These are phyloP conservation scores for Rosa rugosa DNA, from an alignment of 306 rosid species.

Conservation along the genomic window DNA sequence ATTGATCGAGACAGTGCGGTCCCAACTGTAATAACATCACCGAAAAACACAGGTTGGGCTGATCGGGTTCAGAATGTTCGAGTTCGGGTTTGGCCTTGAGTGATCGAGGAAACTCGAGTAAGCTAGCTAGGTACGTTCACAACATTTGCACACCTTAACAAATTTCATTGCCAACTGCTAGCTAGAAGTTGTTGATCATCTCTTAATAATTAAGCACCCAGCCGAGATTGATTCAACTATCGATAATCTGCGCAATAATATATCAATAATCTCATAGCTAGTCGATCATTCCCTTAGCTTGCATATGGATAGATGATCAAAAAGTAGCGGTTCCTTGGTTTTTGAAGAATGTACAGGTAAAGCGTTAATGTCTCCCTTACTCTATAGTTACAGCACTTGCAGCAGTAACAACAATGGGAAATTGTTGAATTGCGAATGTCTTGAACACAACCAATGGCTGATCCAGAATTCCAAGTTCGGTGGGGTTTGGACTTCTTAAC, in stretches of 20 bases:
- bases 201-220: background rate
- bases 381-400: background rate
- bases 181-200: background rate
- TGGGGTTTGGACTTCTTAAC: no score
- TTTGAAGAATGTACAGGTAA: background rate
- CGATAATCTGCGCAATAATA: background rate
- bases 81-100: background rate
- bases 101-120: background rate
- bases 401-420: background rate
- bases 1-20: conserved; percentile 1
- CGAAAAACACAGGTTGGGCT: background rate
- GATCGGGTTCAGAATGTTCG: background rate
- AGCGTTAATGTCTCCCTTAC: background rate
- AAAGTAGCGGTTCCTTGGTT: no score
- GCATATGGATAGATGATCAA: background rate
- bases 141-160: background rate
- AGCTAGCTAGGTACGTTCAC: background rate
- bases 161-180: background rate
- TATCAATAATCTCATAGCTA: background rate
- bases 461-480: no score
- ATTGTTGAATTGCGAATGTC: background rate
- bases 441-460: background rate
- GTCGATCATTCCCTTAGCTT: background rate
- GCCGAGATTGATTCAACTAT: background rate
- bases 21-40: background rate